phyloP scores from a whole-genome alignment of 192 early-diverging fungal genomes.

The Mortierella hygrophila region DNA sequence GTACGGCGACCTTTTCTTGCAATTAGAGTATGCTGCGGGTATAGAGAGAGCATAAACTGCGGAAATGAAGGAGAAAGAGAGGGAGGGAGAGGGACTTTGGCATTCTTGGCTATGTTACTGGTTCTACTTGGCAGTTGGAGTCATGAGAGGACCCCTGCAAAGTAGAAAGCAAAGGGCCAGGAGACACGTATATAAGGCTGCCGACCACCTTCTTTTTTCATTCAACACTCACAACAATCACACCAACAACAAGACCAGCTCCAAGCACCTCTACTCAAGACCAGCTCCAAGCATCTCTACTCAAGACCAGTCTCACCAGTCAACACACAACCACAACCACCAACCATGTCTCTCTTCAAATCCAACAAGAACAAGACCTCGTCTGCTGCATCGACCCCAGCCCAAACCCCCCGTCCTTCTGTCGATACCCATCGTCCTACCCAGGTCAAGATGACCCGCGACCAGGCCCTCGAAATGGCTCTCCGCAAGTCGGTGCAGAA shows the following conservation, averaged over 20 bases:
- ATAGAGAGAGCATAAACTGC: not conserved
- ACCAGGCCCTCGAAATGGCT: slow-evolving; percentile 10
- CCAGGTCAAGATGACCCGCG: not conserved
- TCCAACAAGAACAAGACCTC: slow-evolving; percentile 9
- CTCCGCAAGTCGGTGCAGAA: not conserved
- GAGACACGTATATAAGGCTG: not conserved
- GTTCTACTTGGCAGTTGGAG: not conserved
- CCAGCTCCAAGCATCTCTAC: not conserved
- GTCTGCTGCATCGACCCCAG: slow-evolving; percentile 12
- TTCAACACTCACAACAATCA: not conserved
- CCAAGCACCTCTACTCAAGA: not conserved
- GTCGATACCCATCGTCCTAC: not conserved
- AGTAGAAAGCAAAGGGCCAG: not conserved
- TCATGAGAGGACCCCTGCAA: no score
- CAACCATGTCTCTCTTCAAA: slow-evolving; percentile 18
- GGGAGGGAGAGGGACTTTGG: not conserved
- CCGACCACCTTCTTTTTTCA: not conserved
- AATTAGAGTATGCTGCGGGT: not conserved
- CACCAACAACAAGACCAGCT: not conserved
- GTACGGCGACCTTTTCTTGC: not conserved
- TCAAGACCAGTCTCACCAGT: not conserved
- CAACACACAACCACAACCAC: not conserved
- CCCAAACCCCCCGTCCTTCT: slow-evolving; percentile 6
- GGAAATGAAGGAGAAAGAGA: not conserved
- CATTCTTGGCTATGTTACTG: not conserved